Evolutionary conservation across 371 early-diverging fungal species (phyloP).

Genomic region (Mortierella polycephala): DNA sequence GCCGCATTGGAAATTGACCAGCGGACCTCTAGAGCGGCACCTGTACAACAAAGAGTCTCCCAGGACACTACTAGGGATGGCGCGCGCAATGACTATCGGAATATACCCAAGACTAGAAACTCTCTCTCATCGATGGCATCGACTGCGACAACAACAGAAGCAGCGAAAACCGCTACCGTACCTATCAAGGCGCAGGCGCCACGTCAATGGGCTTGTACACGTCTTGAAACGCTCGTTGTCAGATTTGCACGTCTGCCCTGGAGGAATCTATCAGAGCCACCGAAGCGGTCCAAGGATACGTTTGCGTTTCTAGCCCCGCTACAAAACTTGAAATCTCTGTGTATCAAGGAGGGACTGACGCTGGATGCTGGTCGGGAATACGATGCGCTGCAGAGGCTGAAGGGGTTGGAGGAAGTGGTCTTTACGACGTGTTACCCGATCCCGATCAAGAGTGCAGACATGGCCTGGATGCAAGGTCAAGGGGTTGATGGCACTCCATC

Average conservation of each 20-base stretch:
- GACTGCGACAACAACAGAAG: not conserved
- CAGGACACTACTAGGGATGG: too few species aligned
- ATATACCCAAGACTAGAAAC: too few species aligned
- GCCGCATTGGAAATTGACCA: not conserved
- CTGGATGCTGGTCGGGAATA: slow-evolving; percentile 47
- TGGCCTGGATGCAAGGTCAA: slow-evolving; percentile 18
- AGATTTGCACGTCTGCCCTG: slow-evolving; percentile 47
- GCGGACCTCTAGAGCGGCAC: not conserved
- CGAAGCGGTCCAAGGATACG: slow-evolving; percentile 31
- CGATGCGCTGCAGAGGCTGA: slow-evolving; percentile 22
- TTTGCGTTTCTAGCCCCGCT: slow-evolving; percentile 34
- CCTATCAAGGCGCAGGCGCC: not conserved
- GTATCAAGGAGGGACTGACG: slow-evolving; percentile 49
- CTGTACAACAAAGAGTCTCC: not conserved
- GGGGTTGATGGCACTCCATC: not conserved
- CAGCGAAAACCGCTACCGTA: not conserved
- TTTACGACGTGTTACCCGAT: slow-evolving; percentile 51
- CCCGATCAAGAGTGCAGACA: slow-evolving; percentile 39
- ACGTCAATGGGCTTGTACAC: slow-evolving; percentile 42
- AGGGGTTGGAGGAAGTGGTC: slow-evolving; percentile 34
- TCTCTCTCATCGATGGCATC: not conserved
- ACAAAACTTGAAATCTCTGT: slow-evolving; percentile 27
- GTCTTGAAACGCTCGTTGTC: slow-evolving; percentile 28
- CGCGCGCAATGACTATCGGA: too few species aligned
- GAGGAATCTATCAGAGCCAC: slow-evolving; percentile 32